Conservation (phyloP, 345 rosid genomes). For the Murraya paniculata region DNA sequence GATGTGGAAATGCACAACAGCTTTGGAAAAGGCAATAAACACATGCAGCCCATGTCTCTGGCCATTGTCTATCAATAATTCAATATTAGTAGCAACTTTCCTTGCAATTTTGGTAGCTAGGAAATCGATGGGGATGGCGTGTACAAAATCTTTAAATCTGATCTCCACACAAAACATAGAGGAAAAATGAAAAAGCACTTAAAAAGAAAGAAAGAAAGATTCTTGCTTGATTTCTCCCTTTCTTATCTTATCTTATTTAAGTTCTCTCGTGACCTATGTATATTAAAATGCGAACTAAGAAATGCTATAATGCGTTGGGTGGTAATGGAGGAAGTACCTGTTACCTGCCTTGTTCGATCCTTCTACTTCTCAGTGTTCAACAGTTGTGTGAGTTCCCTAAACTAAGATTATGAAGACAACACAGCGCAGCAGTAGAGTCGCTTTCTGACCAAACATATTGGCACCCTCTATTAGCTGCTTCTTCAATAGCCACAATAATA, state of each 20-base stretch:
- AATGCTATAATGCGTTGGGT: no score
- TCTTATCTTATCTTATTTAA: slow-evolving; percentile 9
- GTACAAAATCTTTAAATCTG: slow-evolving; percentile 7
- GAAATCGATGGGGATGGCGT: background rate
- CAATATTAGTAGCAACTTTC: background rate
- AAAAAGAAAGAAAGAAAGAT: background rate
- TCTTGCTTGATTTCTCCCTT: slow-evolving; percentile 11
- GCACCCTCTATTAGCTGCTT: no score
- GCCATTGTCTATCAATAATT: background rate
- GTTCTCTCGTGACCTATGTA: slow-evolving; percentile 18
- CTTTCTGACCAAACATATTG: no score
- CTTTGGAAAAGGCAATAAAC: slow-evolving; percentile 1
- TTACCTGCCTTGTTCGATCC: no score
- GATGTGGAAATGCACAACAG: no score
- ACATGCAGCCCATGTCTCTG: slow-evolving; percentile 16
- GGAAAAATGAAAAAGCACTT: background rate
- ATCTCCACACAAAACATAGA: background rate
- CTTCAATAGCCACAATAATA: no score
- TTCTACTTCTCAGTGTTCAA: no score
- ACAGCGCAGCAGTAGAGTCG: no score
- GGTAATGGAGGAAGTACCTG: no score
- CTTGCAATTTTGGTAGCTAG: slow-evolving; percentile 9
- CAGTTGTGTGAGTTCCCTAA: no score
- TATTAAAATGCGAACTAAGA: background rate
- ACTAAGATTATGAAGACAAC: no score